Evolutionary conservation across 208 protist species (phyloP).

Genomic region (Trypanosomatidae sp.): DNA sequence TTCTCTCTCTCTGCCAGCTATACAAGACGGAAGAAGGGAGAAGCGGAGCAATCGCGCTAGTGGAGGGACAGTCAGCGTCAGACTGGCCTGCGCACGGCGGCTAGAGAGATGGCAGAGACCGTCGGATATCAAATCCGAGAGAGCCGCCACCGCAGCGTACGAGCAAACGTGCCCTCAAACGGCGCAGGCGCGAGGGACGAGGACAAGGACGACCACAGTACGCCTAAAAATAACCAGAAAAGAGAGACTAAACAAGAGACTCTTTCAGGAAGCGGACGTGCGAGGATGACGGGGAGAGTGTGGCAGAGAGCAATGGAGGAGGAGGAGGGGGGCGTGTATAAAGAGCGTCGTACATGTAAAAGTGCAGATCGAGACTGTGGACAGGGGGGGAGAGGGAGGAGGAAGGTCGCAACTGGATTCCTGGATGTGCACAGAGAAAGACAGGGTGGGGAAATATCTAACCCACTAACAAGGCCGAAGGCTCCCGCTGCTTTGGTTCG

Average conservation of each 20-base stretch:
- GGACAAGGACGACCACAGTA: background rate
- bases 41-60: background rate
- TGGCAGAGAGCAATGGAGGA: background rate
- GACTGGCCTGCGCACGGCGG: background rate
- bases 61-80: background rate
- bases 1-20: background rate
- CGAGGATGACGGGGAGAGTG: background rate
- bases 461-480: background rate
- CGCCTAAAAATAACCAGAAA: background rate
- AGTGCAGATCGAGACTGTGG: background rate
- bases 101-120: background rate
- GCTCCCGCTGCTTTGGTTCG: background rate
- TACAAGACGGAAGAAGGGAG: background rate
- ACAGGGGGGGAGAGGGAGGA: background rate
- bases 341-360: background rate
- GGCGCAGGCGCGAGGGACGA: background rate
- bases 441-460: background rate
- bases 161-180: background rate
- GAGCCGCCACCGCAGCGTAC: background rate
- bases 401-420: background rate
- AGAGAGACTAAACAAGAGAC: background rate
- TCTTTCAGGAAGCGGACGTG: background rate
- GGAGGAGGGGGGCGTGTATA: background rate
- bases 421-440: background rate
- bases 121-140: background rate